These are phyloP conservation scores for Acacia crassicarpa DNA, from an alignment of 306 rosid species.

Conservation along the genomic window DNA sequence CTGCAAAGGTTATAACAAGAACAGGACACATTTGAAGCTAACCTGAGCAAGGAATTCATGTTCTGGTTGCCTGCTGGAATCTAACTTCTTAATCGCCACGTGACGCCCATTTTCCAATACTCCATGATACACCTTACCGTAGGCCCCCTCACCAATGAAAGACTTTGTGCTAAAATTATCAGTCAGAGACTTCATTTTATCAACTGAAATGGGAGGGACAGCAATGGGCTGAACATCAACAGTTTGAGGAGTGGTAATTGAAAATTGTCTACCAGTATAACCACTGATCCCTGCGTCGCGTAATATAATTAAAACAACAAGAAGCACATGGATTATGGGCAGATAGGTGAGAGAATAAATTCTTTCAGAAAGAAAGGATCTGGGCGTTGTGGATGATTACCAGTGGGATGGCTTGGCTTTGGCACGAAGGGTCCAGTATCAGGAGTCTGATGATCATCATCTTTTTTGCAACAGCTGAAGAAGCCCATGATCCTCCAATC, in stretches of 20 bases:
- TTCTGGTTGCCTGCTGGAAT: slow-evolving; percentile 51
- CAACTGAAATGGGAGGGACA: slow-evolving; percentile 46
- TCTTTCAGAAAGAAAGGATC: background rate
- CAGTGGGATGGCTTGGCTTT: slow-evolving; percentile 34
- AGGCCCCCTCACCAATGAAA: slow-evolving; percentile 58
- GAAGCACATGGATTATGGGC: background rate
- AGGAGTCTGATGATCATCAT: slow-evolving; percentile 45
- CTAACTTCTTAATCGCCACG: slow-evolving; percentile 55
- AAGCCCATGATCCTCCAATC: slow-evolving; percentile 47
- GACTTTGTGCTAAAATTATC: slow-evolving; percentile 48
- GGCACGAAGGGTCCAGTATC: slow-evolving; percentile 34
- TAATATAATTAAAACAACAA: slow-evolving; percentile 18
- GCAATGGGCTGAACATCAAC: slow-evolving; percentile 56
- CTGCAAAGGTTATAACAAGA: background rate
- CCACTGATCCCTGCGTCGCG: slow-evolving; percentile 46
- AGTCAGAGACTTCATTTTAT: slow-evolving; percentile 49
- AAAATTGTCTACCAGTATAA: slow-evolving; percentile 43
- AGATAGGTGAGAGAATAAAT: background rate
- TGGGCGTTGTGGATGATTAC: slow-evolving; percentile 30
- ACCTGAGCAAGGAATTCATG: slow-evolving; percentile 56
- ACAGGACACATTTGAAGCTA: background rate
- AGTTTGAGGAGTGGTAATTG: slow-evolving; percentile 29
- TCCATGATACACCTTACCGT: slow-evolving; percentile 50
- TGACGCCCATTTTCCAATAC: slow-evolving; percentile 40
- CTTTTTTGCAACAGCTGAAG: slow-evolving; percentile 60